Conservation (phyloP, 2,329 filamentous ascomycete species). For the Thielaviopsis cerberus region DNA sequence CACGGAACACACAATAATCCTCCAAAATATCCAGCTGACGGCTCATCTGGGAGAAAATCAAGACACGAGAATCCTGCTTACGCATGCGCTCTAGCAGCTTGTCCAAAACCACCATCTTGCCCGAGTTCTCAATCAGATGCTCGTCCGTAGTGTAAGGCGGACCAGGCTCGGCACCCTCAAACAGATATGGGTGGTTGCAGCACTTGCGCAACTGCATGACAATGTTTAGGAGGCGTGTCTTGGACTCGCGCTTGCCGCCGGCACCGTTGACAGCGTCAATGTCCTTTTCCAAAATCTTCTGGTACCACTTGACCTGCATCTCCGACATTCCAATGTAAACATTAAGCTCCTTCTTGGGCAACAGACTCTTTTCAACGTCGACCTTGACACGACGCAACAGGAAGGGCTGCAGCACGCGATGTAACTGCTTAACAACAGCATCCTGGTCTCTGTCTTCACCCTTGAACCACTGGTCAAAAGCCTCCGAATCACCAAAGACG, state of each 20-base stretch:
- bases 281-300: conserved; percentile 96
- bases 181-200: conserved; percentile 95
- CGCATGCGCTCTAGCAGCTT: conserved; percentile 71
- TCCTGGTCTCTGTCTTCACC: conserved; percentile 81
- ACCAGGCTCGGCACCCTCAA: conserved; percentile 90
- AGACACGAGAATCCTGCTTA: conserved; percentile 75
- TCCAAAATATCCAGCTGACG: conserved; percentile 90
- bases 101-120: conserved; percentile 95
- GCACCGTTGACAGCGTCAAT: conserved; percentile 97
- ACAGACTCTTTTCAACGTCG: conserved; percentile 90
- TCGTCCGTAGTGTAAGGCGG: conserved; percentile 97
- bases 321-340: conserved; percentile 96
- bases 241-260: conserved; percentile 88
- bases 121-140: conserved; percentile 80
- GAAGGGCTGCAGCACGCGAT: conserved; percentile 83
- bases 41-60: conserved; percentile 99
- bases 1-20: conserved; percentile 91
- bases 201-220: conserved; percentile 99
- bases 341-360: conserved; percentile 95
- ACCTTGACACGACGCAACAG: conserved; percentile 88
- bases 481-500: conserved; percentile 89
- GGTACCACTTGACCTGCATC: conserved; percentile 98
- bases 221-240: conserved; percentile 90
- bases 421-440: conserved; percentile 84
- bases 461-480: conserved; percentile 97